A percentile compares a stretch with the other conserved stretches of the same genome.
Evolutionary conservation across 441 rosid species (phyloP).

Genomic region (Sinapis alba): DNA sequence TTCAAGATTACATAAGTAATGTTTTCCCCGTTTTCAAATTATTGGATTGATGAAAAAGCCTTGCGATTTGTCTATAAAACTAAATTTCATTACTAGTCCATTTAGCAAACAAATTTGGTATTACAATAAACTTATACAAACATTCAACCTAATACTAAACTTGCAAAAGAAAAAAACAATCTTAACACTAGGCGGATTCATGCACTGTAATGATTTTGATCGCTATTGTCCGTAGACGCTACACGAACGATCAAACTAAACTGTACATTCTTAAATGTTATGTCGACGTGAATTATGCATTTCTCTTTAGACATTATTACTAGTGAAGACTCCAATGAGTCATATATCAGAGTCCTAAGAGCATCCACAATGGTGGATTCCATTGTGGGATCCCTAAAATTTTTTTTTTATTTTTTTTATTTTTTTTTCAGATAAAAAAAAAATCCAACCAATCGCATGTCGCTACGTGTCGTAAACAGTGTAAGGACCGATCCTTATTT

Average conservation of each 20-base stretch:
- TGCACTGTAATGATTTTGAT: neutral
- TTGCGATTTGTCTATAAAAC: neutral
- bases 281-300: no score
- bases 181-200: neutral
- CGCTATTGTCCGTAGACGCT: neutral
- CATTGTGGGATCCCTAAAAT: no score
- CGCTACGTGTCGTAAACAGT: no score
- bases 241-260: no score
- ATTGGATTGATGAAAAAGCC: neutral
- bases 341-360: no score
- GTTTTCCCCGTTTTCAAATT: neutral
- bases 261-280: no score
- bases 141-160: neutral
- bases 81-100: neutral
- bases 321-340: neutral
- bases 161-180: neutral
- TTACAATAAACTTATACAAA: neutral
- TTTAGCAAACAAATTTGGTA: neutral
- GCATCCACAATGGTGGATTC: no score
- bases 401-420: no score
- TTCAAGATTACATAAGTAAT: neutral
- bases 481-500: no score
- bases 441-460: no score
- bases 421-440: no score
- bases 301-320: neutral